Evolutionary conservation across 805 yeast genomes (phyloP).

Genomic region (Starmerella vitae): DNA sequence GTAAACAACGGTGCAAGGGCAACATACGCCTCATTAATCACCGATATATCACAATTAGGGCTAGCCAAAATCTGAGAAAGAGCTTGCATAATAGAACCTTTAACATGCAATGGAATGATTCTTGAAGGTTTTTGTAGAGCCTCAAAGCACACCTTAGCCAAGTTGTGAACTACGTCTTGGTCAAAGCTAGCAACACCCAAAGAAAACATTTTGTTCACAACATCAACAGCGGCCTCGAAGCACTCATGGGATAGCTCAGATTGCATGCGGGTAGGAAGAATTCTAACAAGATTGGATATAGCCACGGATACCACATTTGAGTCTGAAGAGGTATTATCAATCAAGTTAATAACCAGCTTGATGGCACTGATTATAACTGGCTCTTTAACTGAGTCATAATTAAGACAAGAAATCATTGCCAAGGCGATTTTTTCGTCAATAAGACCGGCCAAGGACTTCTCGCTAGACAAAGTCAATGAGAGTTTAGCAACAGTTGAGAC

Average conservation of each 20-base stretch:
- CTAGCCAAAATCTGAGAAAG: conserved; percentile 42
- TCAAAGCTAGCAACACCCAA: conserved; percentile 47
- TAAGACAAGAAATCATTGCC: conserved; percentile 44
- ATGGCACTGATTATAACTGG: conserved; percentile 51
- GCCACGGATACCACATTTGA: neutral
- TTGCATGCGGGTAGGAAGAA: conserved; percentile 12
- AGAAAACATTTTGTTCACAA: conserved; percentile 32
- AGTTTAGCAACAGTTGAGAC: conserved; percentile 64
- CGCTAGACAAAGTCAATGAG: conserved; percentile 45
- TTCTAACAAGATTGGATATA: neutral
- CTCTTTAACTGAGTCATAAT: conserved; percentile 48
- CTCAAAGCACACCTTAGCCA: conserved; percentile 44
- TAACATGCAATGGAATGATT: conserved; percentile 40
- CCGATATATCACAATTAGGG: conserved; percentile 11
- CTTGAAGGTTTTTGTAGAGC: conserved; percentile 47
- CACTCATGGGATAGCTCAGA: conserved; percentile 10
- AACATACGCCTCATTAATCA: conserved; percentile 29
- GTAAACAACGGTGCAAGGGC: conserved; percentile 46
- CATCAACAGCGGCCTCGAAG: conserved; percentile 12
- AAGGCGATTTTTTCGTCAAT: conserved; percentile 43
- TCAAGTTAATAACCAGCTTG: conserved; percentile 26
- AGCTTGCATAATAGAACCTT: conserved; percentile 43
- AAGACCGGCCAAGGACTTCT: conserved; percentile 36
- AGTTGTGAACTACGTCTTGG: conserved; percentile 37
- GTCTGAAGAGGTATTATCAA: conserved; percentile 2